A percentile compares a stretch with the other conserved stretches of the same genome.
These are phyloP conservation scores for Nyssa sinensis DNA, from an alignment of 148 eudicot genomes.

Conservation along the genomic window DNA sequence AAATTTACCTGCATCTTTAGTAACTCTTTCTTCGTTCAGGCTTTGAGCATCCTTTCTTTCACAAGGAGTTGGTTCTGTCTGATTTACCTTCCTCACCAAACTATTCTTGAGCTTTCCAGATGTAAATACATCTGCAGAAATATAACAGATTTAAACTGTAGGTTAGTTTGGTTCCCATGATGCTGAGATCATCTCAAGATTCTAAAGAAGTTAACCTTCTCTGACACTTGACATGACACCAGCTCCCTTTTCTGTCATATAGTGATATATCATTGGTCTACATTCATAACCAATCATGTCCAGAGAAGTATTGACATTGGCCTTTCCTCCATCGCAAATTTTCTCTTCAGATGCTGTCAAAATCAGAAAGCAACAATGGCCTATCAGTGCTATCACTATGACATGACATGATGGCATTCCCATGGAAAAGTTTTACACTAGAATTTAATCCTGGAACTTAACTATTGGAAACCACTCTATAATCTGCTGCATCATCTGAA, in stretches of 20 bases:
- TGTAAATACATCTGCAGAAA: constrained; percentile 1
- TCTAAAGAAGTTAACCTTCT: constrained; percentile 16
- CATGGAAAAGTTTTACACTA: background rate
- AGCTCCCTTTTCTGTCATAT: constrained; percentile 2
- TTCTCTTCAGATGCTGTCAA: constrained; percentile 16
- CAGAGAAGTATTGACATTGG: constrained; percentile 7
- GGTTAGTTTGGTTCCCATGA: background rate
- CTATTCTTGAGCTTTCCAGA: background rate
- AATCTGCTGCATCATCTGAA: constrained; percentile 13
- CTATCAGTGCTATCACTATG: constrained; percentile 12
- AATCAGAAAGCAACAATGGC: constrained; percentile 9
- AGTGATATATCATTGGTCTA: constrained; percentile 3
- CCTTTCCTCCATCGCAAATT: constrained; percentile 9
- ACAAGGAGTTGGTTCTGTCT: background rate
- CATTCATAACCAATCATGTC: constrained; percentile 8
- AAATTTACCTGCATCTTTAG: constrained; percentile 13
- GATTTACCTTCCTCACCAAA: constrained; percentile 9
- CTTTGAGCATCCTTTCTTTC: constrained; percentile 3
- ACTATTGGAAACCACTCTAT: constrained; percentile 18
- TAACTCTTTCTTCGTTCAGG: background rate
- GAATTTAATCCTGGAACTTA: background rate
- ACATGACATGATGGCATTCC: background rate
- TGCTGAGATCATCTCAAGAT: background rate
- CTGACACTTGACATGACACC: background rate
- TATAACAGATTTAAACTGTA: background rate